Base-by-base conservation (phyloP, 257 asterid genomes). In the Knoxia roxburghii region DNA sequence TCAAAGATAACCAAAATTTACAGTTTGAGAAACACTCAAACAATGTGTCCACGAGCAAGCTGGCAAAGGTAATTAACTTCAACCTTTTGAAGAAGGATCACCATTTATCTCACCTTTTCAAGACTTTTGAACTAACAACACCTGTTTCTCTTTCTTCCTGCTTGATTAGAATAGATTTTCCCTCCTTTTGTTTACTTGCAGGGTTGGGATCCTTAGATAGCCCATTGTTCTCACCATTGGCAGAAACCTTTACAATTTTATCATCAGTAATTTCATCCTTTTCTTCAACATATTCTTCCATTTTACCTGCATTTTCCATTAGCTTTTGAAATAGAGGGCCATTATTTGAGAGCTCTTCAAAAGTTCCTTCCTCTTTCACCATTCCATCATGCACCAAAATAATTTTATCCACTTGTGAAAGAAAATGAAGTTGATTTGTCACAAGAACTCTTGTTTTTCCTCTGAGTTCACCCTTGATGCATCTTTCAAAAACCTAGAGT, bases 141-240 rank as follows among this genome's bases (percentile, higher is more conserved):
- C 99, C 99, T 33, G 97, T 94, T 83, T 90, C 97, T 52, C 99
- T 84, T 77, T 94, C 99, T 86, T 94, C 97, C 83, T 94, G 95
- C 86, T 94, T 94, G 73, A 94, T 88, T 58, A 94, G 91, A 74
- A 94, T 59, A 64, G 96, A 86, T 79, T 88, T 94, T 67, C 89
- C 90, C 81, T 81, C 89, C 76, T 83, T 86, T 82, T 78, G 86
- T 67, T 80, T 68, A 55, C 67, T 75, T 65, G 62, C 72, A 59
- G 77, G 75, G 50, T 55, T 77, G 21, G 64, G 79, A 77, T 88
- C 92, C 72, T 79, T 81, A 64, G 89, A 39, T 46, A 68, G 65
- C 63, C 75, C 93, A 24, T 53, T 56, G 66, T 68, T 64, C 68
- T 70, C 82, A 73, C 87, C 96, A 77, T 88, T 86, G 67, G 67